Percentiles rank a stretch among this genome's conserved stretches.
Evolutionary conservation across 176 grass and related monocot genomes (phyloP).

Genomic region (Rhynchospora pubera): DNA sequence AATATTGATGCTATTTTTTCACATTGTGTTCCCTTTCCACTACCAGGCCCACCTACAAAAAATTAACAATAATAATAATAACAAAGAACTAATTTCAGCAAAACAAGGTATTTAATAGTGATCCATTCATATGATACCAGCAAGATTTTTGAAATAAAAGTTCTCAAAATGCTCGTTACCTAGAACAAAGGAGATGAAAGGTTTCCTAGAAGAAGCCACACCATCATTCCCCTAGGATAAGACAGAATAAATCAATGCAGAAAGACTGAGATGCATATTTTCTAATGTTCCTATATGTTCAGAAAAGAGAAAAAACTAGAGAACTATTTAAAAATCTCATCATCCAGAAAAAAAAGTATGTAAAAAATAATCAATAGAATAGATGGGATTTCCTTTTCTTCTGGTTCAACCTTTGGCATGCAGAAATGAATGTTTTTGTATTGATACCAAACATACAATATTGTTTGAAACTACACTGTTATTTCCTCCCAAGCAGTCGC

Average conservation of each 20-base stretch:
- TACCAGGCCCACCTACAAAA: slow-evolving; percentile 63
- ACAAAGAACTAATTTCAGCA: not conserved
- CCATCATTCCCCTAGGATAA: slow-evolving; percentile 33
- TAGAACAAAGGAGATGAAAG: slow-evolving; percentile 85
- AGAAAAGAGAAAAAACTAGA: not conserved
- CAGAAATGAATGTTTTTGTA: not conserved
- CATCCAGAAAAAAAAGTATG: not conserved
- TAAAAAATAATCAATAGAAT: not conserved
- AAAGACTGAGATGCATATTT: not conserved
- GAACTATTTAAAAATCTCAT: not conserved
- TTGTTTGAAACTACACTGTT: not conserved
- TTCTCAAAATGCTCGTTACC: slow-evolving; percentile 27
- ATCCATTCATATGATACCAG: not conserved
- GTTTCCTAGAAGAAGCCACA: slow-evolving; percentile 3
- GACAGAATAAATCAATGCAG: not conserved
- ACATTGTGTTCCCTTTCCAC: slow-evolving; percentile 95
- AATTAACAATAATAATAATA: not conserved
- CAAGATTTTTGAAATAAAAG: not conserved
- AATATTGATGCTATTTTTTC: slow-evolving; percentile 73
- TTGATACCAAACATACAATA: not conserved
- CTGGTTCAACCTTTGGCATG: not conserved
- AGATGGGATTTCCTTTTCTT: not conserved
- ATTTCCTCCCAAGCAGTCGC: not conserved
- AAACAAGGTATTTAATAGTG: not conserved
- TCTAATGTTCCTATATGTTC: not conserved